A percentile compares a stretch with the other conserved stretches of the same genome.
phyloP scores from a whole-genome alignment of 2,329 filamentous ascomycete genomes.

The Fusarium buxicola region DNA sequence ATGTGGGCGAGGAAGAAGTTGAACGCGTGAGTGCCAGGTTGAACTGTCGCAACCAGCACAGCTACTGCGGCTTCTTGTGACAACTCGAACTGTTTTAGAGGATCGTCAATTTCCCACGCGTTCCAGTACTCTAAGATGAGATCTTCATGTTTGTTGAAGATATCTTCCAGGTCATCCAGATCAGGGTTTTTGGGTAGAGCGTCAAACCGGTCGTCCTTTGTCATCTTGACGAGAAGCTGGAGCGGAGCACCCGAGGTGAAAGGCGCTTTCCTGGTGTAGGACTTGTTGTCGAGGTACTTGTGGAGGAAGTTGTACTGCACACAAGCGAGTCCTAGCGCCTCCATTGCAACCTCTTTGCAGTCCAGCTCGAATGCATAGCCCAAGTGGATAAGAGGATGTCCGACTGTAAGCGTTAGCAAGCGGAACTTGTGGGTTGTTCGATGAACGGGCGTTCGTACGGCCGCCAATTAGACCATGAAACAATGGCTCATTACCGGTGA shows the following conservation, averaged over 20 bases:
- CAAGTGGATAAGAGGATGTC: conserved; percentile 92
- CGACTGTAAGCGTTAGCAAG: conserved; percentile 66
- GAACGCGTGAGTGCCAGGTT: conserved; percentile 71
- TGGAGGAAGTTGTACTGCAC: conserved; percentile 70
- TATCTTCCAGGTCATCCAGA: conserved; percentile 70
- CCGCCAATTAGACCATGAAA: conserved; percentile 84
- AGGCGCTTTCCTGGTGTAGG: conserved; percentile 74
- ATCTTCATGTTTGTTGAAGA: conserved; percentile 77
- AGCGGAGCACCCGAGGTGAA: conserved; percentile 72
- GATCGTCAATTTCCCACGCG: conserved; percentile 79
- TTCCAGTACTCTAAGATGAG: conserved; percentile 91
- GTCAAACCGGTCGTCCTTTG: conserved; percentile 76
- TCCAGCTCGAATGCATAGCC: conserved; percentile 93
- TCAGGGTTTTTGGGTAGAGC: conserved; percentile 70
- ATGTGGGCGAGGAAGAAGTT: conserved; percentile 88
- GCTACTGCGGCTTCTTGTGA: conserved; percentile 73
- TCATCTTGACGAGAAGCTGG: conserved; percentile 77
- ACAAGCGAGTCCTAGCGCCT: conserved; percentile 79
- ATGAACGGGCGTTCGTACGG: conserved; percentile 63
- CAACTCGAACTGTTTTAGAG: conserved; percentile 78
- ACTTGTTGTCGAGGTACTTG: conserved; percentile 77
- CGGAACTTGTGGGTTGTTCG: not conserved
- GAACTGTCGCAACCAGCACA: conserved; percentile 71
- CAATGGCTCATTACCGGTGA: conserved; percentile 78
- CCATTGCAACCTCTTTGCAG: conserved; percentile 87